Conservation (phyloP, 2,329 filamentous ascomycete species). For the Fusarium gaditjirri region DNA sequence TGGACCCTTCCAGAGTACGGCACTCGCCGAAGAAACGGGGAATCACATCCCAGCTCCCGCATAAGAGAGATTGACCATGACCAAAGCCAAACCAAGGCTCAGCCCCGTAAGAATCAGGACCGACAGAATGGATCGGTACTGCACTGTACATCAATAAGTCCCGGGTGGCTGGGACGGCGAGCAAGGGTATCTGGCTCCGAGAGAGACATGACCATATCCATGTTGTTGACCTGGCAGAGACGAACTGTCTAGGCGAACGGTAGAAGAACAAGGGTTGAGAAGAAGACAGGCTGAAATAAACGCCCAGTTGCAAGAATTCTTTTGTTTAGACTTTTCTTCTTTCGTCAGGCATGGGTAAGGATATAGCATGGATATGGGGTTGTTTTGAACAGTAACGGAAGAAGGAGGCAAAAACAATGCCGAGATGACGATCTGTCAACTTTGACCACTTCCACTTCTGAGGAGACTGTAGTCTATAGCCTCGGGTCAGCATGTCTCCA, state of each 20-base stretch:
- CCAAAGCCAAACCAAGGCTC: neutral
- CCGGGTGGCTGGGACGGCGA: conserved; percentile 37
- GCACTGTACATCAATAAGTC: conserved; percentile 18
- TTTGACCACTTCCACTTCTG: neutral
- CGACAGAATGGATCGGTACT: conserved; percentile 24
- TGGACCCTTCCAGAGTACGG: neutral
- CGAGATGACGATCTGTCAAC: conserved; percentile 15
- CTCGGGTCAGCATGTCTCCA: neutral
- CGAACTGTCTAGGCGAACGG: conserved; percentile 9
- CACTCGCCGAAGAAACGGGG: conserved; percentile 13
- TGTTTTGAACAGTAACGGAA: neutral
- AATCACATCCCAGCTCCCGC: conserved; percentile 3
- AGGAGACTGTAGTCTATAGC: neutral
- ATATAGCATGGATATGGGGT: neutral
- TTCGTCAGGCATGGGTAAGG: neutral
- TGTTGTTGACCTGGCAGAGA: neutral
- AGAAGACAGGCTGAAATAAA: conserved; percentile 29
- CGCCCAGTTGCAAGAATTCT: conserved; percentile 5
- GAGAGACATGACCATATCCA: neutral
- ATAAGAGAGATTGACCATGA: conserved; percentile 19
- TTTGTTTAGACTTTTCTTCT: conserved; percentile 14
- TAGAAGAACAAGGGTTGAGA: neutral
- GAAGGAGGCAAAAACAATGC: conserved; percentile 17
- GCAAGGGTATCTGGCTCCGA: conserved; percentile 24
- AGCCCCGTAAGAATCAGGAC: conserved; percentile 6